Evolutionary conservation across 371 early-diverging fungal genomes (phyloP), one percentile per base, ranked within the genome.

Genomic region (Lichtheimia ramosa): DNA sequence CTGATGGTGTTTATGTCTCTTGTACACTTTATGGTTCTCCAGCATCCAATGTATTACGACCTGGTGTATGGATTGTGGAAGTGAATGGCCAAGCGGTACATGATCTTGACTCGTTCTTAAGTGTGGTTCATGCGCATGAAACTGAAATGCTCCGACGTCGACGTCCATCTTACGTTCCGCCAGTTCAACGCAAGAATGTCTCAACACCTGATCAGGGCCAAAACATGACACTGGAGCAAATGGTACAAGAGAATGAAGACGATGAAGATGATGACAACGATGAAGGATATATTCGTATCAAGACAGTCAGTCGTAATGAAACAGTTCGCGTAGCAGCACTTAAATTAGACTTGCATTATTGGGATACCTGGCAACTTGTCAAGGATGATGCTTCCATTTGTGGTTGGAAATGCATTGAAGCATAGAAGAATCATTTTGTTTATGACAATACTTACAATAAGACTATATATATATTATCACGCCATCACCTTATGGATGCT

Each of bases 1-100:
- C 94, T 1, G 74, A 79, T 0, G 76, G 81, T 6, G 89, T 93
- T 39, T 96, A 95, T 71, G 87, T 94, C 7, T 75, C 87, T 61
- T 79, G 75, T 74, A 74, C 85, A 14, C 71, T 84, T 21, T 83
- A 86, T 52, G 93, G 93, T 5, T 84, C 85, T 0, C 93, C 93
- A 0, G 83, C 84, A 3, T 85, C 66, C 10, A 85, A 84, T 56
- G 67, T 65, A 8, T 58, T 73, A 2, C 69, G 70, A 20, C 73
- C 73, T 1, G 70, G 70, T 24, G 70, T 73, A 12, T 73, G 73
- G 85, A 84, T 85, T 42, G 76, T 81, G 10, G 83, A 85, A 53
- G 70, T 85, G 18, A 72, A 83, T 51, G 86, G 83, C 8, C 66
- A 71, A 13, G 72, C 77, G 1, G 78, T 81, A 3, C 54, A 61